Percentiles rank a stretch among this genome's conserved stretches.
Conservation (phyloP, 78 protist species). For the Emiliania huxleyi region DNA sequence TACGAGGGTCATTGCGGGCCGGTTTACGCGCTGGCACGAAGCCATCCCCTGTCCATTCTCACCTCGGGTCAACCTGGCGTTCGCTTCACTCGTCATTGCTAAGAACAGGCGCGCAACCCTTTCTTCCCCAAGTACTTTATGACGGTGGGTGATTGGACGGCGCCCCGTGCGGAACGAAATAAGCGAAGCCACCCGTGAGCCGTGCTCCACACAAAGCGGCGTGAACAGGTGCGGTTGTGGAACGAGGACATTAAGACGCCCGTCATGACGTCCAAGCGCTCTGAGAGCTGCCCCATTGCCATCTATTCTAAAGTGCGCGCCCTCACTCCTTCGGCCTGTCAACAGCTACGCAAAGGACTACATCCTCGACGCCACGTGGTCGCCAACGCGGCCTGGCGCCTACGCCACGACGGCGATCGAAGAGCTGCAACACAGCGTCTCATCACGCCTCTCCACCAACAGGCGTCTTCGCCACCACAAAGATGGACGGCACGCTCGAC, state of each 20-base stretch:
- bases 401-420: constrained; percentile 73
- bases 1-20: constrained; percentile 85
- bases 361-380: constrained; percentile 77
- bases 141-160: constrained; percentile 84
- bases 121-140: constrained; percentile 69
- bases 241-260: constrained; percentile 65
- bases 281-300: too few relatives aligned
- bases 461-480: constrained; percentile 67
- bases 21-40: constrained; percentile 71
- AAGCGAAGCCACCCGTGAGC: too few relatives aligned
- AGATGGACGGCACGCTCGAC: constrained; percentile 79
- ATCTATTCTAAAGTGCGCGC: too few relatives aligned
- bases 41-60: too few relatives aligned
- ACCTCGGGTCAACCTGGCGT: too few relatives aligned
- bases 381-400: constrained; percentile 69
- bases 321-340: too few relatives aligned
- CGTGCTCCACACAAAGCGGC: not conserved
- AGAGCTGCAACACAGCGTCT: too few relatives aligned
- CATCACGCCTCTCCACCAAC: too few relatives aligned
- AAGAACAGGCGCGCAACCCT: constrained; percentile 70
- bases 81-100: too few relatives aligned
- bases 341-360: constrained; percentile 57
- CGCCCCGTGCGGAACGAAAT: not conserved
- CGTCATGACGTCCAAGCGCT: constrained; percentile 67
- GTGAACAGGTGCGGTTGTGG: constrained; percentile 67